A percentile compares a stretch with the other conserved stretches of the same genome.
These are phyloP conservation scores for Laguncularia racemosa DNA, from an alignment of 345 rosid species.

Conservation along the genomic window DNA sequence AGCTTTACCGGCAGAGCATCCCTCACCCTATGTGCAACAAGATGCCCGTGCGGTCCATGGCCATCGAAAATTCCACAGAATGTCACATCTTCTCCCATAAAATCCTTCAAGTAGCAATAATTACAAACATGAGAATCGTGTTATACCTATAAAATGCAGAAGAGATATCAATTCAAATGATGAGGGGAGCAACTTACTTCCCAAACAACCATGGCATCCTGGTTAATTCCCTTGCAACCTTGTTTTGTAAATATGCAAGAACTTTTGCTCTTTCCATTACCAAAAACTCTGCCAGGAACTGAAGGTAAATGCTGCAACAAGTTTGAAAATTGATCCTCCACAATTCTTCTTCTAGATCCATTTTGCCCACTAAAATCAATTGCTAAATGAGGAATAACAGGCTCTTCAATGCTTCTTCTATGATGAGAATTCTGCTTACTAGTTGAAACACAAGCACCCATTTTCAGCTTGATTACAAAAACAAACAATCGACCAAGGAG, in stretches of 20 bases:
- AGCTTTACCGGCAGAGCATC: constrained; percentile 82
- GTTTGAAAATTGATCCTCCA: constrained; percentile 32
- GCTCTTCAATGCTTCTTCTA: constrained; percentile 54
- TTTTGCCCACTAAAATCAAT: no score
- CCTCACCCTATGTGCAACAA: constrained; percentile 93
- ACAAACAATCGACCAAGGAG: constrained; percentile 15
- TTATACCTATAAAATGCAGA: no score
- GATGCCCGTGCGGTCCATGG: constrained; percentile 92
- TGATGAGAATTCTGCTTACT: constrained; percentile 62
- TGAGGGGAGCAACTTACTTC: constrained; percentile 44
- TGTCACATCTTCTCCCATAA: constrained; percentile 18
- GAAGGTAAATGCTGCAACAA: constrained; percentile 49
- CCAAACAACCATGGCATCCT: constrained; percentile 92
- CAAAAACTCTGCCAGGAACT: constrained; percentile 49
- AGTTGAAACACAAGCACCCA: constrained; percentile 83
- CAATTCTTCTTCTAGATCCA: no score
- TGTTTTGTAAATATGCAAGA: constrained; percentile 86
- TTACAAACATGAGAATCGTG: constrained; percentile 8
- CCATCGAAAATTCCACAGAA: constrained; percentile 99
- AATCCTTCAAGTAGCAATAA: constrained; percentile 71
- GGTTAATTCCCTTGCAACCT: constrained; percentile 85
- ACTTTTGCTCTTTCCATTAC: constrained; percentile 60
- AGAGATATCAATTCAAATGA: constrained; percentile 11
- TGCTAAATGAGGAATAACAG: constrained; percentile 22
- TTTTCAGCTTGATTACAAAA: constrained; percentile 37